Conservation (phyloP, 768 basidiomycete species). For the Exidia glandulosa region DNA sequence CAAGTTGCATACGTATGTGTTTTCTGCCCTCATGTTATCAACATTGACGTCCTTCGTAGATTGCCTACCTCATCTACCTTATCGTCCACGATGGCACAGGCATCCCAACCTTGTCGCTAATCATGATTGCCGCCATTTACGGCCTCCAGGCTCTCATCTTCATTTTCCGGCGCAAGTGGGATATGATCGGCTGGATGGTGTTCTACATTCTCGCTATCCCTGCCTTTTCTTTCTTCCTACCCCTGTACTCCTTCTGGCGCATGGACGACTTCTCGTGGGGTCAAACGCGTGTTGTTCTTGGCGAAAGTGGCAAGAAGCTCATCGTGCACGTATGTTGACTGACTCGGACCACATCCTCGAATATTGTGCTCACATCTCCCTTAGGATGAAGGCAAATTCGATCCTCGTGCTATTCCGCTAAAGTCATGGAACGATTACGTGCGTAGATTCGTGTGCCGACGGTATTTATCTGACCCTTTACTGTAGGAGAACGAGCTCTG, state of each 20-base stretch:
- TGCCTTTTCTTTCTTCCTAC: constrained; percentile 85
- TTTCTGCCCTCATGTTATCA: not conserved
- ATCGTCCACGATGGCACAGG: constrained; percentile 53
- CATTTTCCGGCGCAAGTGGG: constrained; percentile 88
- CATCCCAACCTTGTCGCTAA: constrained; percentile 71
- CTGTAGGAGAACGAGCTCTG: constrained; percentile 85
- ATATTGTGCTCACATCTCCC: constrained; percentile 5
- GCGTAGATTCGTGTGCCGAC: constrained; percentile 17
- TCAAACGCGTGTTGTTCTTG: constrained; percentile 81
- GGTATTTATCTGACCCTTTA: not conserved
- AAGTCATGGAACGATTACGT: constrained; percentile 97
- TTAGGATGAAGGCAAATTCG: constrained; percentile 96
- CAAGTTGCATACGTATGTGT: constrained; percentile 77
- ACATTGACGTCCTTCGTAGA: constrained; percentile 32
- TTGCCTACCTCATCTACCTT: constrained; percentile 79
- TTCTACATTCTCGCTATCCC: constrained; percentile 96
- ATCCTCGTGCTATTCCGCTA: constrained; percentile 83
- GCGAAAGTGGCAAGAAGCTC: constrained; percentile 91
- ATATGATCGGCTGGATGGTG: constrained; percentile 96
- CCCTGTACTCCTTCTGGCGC: constrained; percentile 91
- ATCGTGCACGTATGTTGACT: constrained; percentile 69
- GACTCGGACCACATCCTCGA: not conserved
- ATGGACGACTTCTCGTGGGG: constrained; percentile 99
- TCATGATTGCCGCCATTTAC: constrained; percentile 92
- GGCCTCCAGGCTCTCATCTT: constrained; percentile 91